Evolutionary conservation across 768 basidiomycete species (phyloP), one percentile per base, ranked within the genome.

Genomic region (Boletales sp.): DNA sequence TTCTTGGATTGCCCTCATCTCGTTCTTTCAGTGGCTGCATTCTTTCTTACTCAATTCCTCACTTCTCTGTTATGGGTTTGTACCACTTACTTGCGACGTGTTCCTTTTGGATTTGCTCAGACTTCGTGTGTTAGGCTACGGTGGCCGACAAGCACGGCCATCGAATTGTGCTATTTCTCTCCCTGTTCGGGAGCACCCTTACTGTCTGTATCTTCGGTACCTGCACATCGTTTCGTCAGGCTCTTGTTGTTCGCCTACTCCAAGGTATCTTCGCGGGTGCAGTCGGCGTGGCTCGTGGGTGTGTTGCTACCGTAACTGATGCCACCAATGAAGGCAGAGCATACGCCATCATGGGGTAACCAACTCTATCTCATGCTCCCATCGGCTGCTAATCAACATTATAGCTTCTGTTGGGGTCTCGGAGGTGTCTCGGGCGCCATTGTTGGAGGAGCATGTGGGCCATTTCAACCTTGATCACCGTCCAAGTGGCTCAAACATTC

Each of bases 31-130:
- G 89, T 90, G 25, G 79, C 90, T 34, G 82, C 81, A 3, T 93
- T 94, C 71, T 98, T 97, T 74, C 73, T 96, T 59, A 93, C 94
- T 2, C 96, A 99, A 62, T 98, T 98, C 70, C 71, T 95, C 30
- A 98, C 95, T 1, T 94, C 92, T 28, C 72, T 99, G 31, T 76
- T 97, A 48, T 99, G 96, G 95, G 89, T 87, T 61, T 50, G 70
- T 64, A 34, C 11, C 31, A 28, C 10, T 33, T 50, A 51, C 13
- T 34, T 34, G 5, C 15, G 11, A 10, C 28, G 5, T 9, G 1
- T 13, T 3, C 25, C 15, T 6, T 3, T 33, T 12, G 14, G 8
- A 21, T 31, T 50, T 21, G 44, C 37, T 38, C 14, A 17, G 11
- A 17, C 6, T 8, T 19, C 25, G n/a, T 41, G 21, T 46, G 37